phyloP scores from a whole-genome alignment of 192 early-diverging fungal species.

The Mortierella claussenii region DNA sequence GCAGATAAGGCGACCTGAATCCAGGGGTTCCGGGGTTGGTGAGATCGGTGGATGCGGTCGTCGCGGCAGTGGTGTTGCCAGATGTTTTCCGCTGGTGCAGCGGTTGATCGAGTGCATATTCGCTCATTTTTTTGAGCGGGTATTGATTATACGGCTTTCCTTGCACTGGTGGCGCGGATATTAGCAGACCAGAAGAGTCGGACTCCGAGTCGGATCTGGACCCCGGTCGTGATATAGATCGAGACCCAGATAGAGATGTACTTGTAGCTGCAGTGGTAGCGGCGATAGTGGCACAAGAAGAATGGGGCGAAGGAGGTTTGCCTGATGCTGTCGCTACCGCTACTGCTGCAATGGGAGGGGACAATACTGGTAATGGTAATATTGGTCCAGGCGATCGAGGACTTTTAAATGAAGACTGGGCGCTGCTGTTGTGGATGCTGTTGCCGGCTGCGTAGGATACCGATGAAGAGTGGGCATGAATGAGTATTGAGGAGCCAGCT shows the following conservation, averaged over 20 bases:
- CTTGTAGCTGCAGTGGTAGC: background rate
- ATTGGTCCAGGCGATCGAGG: slow-evolving; percentile 2
- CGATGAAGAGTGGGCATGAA: no score
- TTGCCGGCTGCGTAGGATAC: no score
- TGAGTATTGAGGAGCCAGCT: no score
- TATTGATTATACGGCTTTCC: slow-evolving; percentile 8
- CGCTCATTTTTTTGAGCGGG: background rate
- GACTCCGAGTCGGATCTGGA: slow-evolving; percentile 29
- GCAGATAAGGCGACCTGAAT: background rate
- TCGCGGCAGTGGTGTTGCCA: background rate
- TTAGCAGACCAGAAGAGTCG: background rate
- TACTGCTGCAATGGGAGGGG: no score
- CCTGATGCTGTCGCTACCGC: no score
- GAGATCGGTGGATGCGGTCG: no score
- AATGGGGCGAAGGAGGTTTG: no score
- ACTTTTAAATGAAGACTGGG: slow-evolving; percentile 11
- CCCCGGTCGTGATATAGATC: slow-evolving; percentile 19
- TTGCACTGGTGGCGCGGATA: background rate
- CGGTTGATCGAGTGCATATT: slow-evolving; percentile 3
- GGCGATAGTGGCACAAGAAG: no score
- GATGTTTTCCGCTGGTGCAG: background rate
- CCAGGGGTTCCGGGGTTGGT: no score
- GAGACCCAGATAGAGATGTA: slow-evolving; percentile 8
- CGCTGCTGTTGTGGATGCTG: background rate
- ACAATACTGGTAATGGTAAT: background rate